Evolutionary conservation across 371 early-diverging fungal genomes (phyloP), one percentile per base, ranked within the genome.

Genomic region (Mucor mucedo): DNA sequence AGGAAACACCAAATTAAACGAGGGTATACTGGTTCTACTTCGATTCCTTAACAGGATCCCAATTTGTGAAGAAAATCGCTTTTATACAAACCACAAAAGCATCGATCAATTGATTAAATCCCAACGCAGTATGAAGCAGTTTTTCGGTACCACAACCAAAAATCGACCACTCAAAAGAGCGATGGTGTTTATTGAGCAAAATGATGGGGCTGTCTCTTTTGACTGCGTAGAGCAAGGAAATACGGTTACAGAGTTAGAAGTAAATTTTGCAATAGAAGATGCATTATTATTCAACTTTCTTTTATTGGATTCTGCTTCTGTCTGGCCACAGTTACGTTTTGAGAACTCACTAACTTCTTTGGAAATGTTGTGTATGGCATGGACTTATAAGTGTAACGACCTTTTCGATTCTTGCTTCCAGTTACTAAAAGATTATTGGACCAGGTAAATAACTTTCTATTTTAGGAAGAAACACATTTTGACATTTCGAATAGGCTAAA

Each of bases 381-480:
- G 74, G 74, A 2, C 30, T 2, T 56, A 47, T 16, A 66, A 56
- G 30, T 66, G 66, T 16, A 55, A 35, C 38, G 70, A 73, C 59
- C 9, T 67, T 0, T 76, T 73, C 55, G 70, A 70, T 56, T 47
- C 61, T 3, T 48, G 59, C 21, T 41, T 79, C 10, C 49, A 66
- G 21, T 42, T 79, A 11, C 6, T 78, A 9, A 63, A 55, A 29
- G 61, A 66, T 11, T 73, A 64, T 55, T 73, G 73, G 65, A 45
- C 60, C 42, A 62, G 65, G 79, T 78, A 67, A 44, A 28, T 44
- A 21, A 27, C 6, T 9, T 4, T 48, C 13, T 28, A 30, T 5
- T 14, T 8, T 7, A 2, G 4, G 11, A 50, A 11, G 50, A 1
- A 29, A 11, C 21, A 50, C 10, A 4, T 6, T 14, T 14, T 7